These are phyloP conservation scores for Orychophragmus violaceus DNA, from an alignment of 345 rosid species.

Conservation along the genomic window DNA sequence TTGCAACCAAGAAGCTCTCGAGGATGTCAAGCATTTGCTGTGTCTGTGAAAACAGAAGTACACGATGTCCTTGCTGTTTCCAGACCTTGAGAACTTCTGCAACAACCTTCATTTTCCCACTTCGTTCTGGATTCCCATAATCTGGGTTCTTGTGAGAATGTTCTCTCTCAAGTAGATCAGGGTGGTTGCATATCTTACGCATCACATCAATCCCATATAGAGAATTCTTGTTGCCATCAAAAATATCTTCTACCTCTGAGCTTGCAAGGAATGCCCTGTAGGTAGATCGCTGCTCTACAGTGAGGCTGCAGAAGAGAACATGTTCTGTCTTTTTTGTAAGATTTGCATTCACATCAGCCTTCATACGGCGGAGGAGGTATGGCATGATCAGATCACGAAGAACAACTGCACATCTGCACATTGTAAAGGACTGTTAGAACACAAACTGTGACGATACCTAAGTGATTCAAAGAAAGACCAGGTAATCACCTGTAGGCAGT, in stretches of 20 bases:
- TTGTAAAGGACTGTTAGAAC: slow-evolving; percentile 7
- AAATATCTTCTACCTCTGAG: slow-evolving; percentile 86
- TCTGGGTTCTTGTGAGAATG: slow-evolving; percentile 70
- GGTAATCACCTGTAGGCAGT: slow-evolving; percentile 77
- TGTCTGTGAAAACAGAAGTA: slow-evolving; percentile 88
- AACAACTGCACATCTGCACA: slow-evolving; percentile 91
- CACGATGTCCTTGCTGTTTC: slow-evolving; percentile 89
- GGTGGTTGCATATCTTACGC: slow-evolving; percentile 99
- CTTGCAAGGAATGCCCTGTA: slow-evolving; percentile 98
- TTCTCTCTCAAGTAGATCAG: slow-evolving; percentile 94
- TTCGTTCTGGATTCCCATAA: slow-evolving; percentile 87
- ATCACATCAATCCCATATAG: slow-evolving; percentile 95
- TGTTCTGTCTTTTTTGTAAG: slow-evolving; percentile 91
- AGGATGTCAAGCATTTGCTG: slow-evolving; percentile 98
- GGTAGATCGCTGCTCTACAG: slow-evolving; percentile 69
- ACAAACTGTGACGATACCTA: neutral
- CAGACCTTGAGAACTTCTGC: slow-evolving; percentile 81
- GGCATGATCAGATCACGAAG: slow-evolving; percentile 97
- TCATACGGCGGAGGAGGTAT: slow-evolving; percentile 95
- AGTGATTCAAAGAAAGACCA: slow-evolving; percentile 10
- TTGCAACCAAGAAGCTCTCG: slow-evolving; percentile 63
- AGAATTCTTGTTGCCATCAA: slow-evolving; percentile 75
- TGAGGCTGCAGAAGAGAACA: slow-evolving; percentile 97
- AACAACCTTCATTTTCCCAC: slow-evolving; percentile 92
- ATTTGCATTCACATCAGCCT: slow-evolving; percentile 77